Percentiles rank a stretch among this genome's conserved stretches.
These are phyloP conservation scores for Pleodorina starrii DNA, from an alignment of 139 green algal genomes.

Conservation along the genomic window DNA sequence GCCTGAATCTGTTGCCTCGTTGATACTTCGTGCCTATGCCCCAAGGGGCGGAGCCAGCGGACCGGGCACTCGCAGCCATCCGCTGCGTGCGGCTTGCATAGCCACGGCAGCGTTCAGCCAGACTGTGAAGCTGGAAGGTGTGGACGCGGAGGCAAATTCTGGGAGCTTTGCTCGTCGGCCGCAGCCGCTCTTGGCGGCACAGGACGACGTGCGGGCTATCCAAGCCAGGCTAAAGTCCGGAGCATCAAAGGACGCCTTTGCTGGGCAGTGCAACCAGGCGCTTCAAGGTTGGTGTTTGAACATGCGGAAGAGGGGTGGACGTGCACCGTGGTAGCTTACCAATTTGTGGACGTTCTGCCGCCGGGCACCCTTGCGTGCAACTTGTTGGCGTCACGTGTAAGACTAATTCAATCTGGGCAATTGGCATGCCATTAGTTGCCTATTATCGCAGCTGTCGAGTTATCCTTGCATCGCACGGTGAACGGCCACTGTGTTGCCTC, in stretches of 20 bases:
- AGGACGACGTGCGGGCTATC: neutral
- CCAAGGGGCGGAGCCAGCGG: neutral
- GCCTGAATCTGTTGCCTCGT: neutral
- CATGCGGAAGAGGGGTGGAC: neutral
- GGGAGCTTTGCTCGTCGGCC: neutral
- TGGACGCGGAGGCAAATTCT: neutral
- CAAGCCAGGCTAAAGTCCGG: neutral
- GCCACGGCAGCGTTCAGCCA: slow-evolving; percentile 11
- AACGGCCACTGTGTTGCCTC: too few species aligned
- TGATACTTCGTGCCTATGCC: slow-evolving; percentile 7
- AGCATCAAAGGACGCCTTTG: neutral
- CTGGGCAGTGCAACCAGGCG: slow-evolving; percentile 1
- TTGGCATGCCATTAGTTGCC: too few species aligned
- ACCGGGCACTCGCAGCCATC: neutral
- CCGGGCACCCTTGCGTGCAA: too few species aligned
- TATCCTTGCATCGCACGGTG: too few species aligned
- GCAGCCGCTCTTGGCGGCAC: neutral
- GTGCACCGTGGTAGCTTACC: neutral
- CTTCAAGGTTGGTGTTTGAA: slow-evolving; percentile 1
- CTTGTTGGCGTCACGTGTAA: too few species aligned
- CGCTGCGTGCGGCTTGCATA: slow-evolving; percentile 2
- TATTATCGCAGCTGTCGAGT: too few species aligned
- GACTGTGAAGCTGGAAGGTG: neutral
- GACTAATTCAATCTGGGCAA: too few species aligned
- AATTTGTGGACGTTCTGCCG: neutral